Evolutionary conservation across 805 yeast species (phyloP), one percentile per base, ranked within the genome.

Genomic region (Candida sanyiensis): DNA sequence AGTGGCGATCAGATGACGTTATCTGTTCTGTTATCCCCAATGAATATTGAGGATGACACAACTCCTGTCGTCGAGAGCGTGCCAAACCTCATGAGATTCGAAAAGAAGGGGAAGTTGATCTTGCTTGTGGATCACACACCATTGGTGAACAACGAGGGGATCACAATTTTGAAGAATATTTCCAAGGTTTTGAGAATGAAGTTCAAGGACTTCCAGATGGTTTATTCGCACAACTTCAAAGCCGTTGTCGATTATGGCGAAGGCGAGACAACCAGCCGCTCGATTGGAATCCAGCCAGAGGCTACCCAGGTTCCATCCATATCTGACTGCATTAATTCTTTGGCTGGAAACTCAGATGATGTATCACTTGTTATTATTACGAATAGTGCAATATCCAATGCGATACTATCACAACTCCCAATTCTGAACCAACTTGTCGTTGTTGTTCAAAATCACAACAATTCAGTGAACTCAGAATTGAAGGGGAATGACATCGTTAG

Each of bases 11-110:
- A 51, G 21, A 16, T 48, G 17, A 44, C 47, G 1, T 28, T 52
- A 2, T 53, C 57, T 7, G 51, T 52, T 5, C 26, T 45, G 28
- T 30, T 54, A 8, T 51, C 57, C 4, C 57, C 59, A 7, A 23
- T 50, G 20, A 38, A 9, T 27, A n/a, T 27, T 27, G 29, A 27
- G 8, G 15, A 15, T 27, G 29, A 9, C 8, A 7, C 29, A 2
- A 35, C 43, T 18, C 46, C 52, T 28, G 27, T 33, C 2, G 28
- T 35, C 7, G 42, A 35, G 32, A 6, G 34, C 16, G 19, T 11
- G 20, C n/a, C 32, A 20, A 19, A 20, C 22, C 19, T 38, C 18
- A 4, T 9, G 19, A 26, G 29, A 12, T 48, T 48, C 28, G 10
- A 17, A n/a, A 48, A 43, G 12, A 47, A 47, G 5, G 33, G 40